Percentiles rank a stretch among this genome's conserved stretches.
Conservation (phyloP, 768 basidiomycete species). For the Leucosporidium creatinivorum region DNA sequence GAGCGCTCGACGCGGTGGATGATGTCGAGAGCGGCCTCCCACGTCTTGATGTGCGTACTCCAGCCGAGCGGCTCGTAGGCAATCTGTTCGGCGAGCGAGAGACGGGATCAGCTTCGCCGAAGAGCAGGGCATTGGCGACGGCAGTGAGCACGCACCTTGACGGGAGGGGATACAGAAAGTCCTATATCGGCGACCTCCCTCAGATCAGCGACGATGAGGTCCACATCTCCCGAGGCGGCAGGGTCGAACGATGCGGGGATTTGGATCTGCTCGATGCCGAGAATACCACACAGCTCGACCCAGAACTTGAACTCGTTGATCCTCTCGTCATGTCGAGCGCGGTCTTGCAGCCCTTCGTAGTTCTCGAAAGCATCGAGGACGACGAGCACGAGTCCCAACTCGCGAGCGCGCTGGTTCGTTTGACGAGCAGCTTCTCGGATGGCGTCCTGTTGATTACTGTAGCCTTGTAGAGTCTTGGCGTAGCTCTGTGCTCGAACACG, state of each 20-base stretch:
- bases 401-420: neutral
- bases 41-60: conserved; percentile 7
- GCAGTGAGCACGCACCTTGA: conserved; percentile 1
- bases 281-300: conserved; percentile 5
- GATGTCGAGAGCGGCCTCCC: conserved; percentile 10
- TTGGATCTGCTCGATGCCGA: conserved; percentile 11
- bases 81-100: neutral
- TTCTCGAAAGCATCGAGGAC: conserved; percentile 12
- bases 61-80: conserved; percentile 18
- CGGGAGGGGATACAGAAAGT: neutral
- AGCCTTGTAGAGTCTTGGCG: conserved; percentile 2
- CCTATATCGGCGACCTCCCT: conserved; percentile 6
- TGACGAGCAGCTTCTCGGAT: conserved; percentile 10
- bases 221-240: neutral
- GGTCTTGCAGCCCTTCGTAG: conserved; percentile 9
- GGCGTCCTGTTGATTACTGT: neutral
- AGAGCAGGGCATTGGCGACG: neutral
- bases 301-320: conserved; percentile 9
- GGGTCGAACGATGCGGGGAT: conserved; percentile 13
- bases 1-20: conserved; percentile 6
- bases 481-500: neutral
- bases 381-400: neutral
- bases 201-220: conserved; percentile 4
- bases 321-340: neutral
- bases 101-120: neutral